Conservation (phyloP, 1,284 basidiomycete genomes). For the Rhodotorula sp. region DNA sequence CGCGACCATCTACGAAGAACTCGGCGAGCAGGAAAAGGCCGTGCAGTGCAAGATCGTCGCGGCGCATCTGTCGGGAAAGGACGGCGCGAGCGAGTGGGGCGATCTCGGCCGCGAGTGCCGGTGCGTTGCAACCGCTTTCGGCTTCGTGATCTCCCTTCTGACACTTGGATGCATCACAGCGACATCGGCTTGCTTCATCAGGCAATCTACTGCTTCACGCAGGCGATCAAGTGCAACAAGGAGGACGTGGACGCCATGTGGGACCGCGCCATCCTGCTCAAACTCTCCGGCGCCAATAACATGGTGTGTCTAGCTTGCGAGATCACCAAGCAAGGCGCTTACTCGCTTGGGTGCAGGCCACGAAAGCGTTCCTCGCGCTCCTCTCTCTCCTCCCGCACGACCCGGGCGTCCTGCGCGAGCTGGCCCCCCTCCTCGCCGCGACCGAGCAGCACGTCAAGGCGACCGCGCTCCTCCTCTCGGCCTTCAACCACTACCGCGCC, state of each 20-base stretch:
- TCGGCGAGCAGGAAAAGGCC: constrained; percentile 67
- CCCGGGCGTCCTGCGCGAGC: constrained; percentile 72
- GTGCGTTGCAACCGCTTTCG: constrained; percentile 53
- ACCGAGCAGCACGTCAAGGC: constrained; percentile 66
- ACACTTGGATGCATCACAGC: background rate
- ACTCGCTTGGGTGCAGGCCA: constrained; percentile 58
- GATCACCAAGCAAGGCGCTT: background rate
- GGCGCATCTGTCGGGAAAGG: constrained; percentile 74
- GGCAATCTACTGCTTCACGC: constrained; percentile 87
- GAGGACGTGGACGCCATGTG: constrained; percentile 81
- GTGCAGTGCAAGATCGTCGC: constrained; percentile 85
- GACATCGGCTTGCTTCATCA: constrained; percentile 70
- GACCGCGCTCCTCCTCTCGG: constrained; percentile 65
- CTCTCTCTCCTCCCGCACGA: constrained; percentile 78
- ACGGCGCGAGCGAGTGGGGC: constrained; percentile 79
- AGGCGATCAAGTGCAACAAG: constrained; percentile 76
- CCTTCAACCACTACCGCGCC: constrained; percentile 56
- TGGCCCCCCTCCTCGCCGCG: constrained; percentile 75
- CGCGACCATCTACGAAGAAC: constrained; percentile 48
- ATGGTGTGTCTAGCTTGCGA: constrained; percentile 55
- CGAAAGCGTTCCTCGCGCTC: constrained; percentile 71
- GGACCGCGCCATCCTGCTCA: constrained; percentile 83
- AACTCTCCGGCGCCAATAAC: constrained; percentile 68
- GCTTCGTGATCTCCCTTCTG: background rate
- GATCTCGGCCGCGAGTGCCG: constrained; percentile 69